Percentiles rank a stretch among this genome's conserved stretches.
Evolutionary conservation across 306 rosid species (phyloP).

Genomic region (Cucurbita maxima): DNA sequence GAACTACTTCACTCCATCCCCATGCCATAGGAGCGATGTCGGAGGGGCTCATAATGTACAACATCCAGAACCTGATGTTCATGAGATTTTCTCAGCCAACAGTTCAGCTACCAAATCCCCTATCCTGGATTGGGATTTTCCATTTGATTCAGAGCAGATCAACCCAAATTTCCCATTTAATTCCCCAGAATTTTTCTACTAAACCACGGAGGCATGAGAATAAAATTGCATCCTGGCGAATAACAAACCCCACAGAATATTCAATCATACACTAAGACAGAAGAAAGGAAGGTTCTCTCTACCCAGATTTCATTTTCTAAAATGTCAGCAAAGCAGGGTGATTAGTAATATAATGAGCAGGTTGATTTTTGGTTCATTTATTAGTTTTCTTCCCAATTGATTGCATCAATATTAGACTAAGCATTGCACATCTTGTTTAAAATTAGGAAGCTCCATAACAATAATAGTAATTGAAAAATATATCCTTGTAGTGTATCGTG

Average conservation of each 20-base stretch:
- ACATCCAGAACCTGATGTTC: constrained; percentile 30
- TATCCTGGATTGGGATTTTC: constrained; percentile 45
- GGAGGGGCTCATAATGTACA: constrained; percentile 4
- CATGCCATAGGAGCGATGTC: constrained; percentile 23
- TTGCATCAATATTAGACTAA: neutral
- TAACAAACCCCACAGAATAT: neutral
- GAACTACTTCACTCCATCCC: constrained; percentile 21
- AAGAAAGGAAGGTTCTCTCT: neutral
- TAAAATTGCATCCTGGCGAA: neutral
- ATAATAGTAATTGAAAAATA: neutral
- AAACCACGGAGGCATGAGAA: neutral
- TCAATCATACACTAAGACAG: neutral
- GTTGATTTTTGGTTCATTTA: neutral
- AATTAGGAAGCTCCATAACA: neutral
- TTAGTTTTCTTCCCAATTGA: constrained; percentile 1
- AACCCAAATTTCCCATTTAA: constrained; percentile 43
- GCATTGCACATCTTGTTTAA: neutral
- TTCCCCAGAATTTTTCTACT: constrained; percentile 27
- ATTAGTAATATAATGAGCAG: neutral
- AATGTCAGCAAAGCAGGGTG: neutral
- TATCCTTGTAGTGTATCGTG: neutral
- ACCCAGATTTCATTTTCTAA: neutral
- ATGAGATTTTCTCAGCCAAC: constrained; percentile 52
- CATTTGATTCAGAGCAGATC: constrained; percentile 28
- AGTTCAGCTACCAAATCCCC: constrained; percentile 49